Conservation (phyloP, 768 basidiomycete species). For the Termitomyces heimii region DNA sequence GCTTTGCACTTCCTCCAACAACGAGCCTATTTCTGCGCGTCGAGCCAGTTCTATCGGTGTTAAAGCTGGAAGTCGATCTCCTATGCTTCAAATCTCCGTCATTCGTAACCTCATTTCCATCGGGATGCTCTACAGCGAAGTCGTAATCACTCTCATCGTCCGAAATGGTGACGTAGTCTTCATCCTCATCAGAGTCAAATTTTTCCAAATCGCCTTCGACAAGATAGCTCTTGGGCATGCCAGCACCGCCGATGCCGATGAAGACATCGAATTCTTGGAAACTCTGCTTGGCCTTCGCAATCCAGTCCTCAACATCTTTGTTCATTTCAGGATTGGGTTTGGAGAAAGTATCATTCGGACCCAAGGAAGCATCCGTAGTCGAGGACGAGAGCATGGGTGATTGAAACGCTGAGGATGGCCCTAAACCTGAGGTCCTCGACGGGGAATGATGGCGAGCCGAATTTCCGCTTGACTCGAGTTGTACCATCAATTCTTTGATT, state of each 20-base stretch:
- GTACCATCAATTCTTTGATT: constrained; percentile 66
- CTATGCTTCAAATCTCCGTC: constrained; percentile 23
- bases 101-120: constrained; percentile 28
- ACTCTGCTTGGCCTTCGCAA: constrained; percentile 64
- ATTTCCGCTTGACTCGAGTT: constrained; percentile 47
- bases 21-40: constrained; percentile 34
- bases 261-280: constrained; percentile 63
- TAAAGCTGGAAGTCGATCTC: constrained; percentile 33
- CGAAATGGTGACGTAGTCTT: constrained; percentile 27
- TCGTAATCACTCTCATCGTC: constrained; percentile 30
- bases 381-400: constrained; percentile 35
- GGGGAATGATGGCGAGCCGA: constrained; percentile 12
- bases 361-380: constrained; percentile 22
- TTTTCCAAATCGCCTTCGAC: constrained; percentile 44
- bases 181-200: constrained; percentile 28
- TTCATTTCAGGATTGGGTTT: constrained; percentile 30
- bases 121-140: constrained; percentile 35
- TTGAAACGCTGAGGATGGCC: constrained; percentile 22
- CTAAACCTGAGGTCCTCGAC: constrained; percentile 18
- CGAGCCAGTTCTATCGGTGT: constrained; percentile 24
- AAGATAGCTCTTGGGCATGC: constrained; percentile 45
- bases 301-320: constrained; percentile 71
- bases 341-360: constrained; percentile 16
- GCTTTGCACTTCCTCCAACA: constrained; percentile 34
- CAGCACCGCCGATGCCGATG: constrained; percentile 55